Conservation (phyloP, 1,284 basidiomycete genomes). For the Tilletiaria anomala region DNA sequence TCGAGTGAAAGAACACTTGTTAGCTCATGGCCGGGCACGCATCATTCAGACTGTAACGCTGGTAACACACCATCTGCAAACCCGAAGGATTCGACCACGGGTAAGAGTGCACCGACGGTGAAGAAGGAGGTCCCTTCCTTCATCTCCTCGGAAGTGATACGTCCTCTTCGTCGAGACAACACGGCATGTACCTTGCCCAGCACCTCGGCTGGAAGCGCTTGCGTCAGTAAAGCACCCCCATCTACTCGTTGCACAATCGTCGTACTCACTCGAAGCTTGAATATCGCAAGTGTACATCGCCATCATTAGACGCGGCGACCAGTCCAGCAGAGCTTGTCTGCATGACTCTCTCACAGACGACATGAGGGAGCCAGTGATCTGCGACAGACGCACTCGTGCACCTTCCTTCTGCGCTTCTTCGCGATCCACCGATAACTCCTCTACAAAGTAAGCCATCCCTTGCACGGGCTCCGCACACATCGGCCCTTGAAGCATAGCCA, state of each 20-base stretch:
- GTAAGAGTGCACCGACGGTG: slow-evolving; percentile 74
- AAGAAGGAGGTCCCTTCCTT: slow-evolving; percentile 95
- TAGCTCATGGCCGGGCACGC: neutral
- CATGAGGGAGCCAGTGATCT: slow-evolving; percentile 75
- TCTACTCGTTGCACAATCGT: neutral
- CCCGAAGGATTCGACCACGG: slow-evolving; percentile 92
- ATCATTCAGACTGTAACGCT: too few species aligned
- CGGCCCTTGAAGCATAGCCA: slow-evolving; percentile 84
- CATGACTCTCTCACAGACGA: slow-evolving; percentile 79
- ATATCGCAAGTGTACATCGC: slow-evolving; percentile 99
- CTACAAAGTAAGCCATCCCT: slow-evolving; percentile 81
- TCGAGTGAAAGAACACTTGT: neutral
- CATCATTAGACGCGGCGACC: slow-evolving; percentile 90
- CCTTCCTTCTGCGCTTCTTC: slow-evolving; percentile 45
- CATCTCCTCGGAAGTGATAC: slow-evolving; percentile 94
- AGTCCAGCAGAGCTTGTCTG: slow-evolving; percentile 75
- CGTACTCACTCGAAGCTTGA: slow-evolving; percentile 73
- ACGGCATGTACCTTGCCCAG: slow-evolving; percentile 96
- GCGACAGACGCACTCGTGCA: slow-evolving; percentile 53
- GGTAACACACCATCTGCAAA: slow-evolving; percentile 70
- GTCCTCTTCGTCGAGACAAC: slow-evolving; percentile 72
- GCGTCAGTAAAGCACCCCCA: slow-evolving; percentile 2
- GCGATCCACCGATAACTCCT: slow-evolving; percentile 54
- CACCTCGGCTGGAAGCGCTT: slow-evolving; percentile 59
- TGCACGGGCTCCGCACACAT: slow-evolving; percentile 88